Evolutionary conservation across 2,329 filamentous ascomycete genomes (phyloP), one percentile per base, ranked within the genome.

Genomic region (Colletotrichum spinosum): DNA sequence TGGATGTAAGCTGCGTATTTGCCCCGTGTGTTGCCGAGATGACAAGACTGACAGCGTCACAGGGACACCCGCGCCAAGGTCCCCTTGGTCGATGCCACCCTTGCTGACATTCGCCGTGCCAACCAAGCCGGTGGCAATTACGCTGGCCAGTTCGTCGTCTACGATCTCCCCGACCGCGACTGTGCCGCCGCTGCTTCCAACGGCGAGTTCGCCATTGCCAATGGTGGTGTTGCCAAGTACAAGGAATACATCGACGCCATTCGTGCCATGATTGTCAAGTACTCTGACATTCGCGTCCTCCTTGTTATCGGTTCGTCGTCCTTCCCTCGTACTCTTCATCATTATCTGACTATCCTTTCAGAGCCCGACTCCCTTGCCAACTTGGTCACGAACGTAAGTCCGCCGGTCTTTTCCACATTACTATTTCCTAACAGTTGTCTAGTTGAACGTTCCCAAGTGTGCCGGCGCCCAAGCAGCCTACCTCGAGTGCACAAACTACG

Each of bases 361-460:
- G 83, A 88, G 74, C 85, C 86, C 35, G 85, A 88, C 72, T 85
- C 84, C 34, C 77, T 88, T n/a, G 84, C 85, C 65, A 88, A 88
- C 77, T 74, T 88, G 72, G 80, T 88, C 49, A 88, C 85, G 69
- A 88, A 88, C 77, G 25, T 25, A 25, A 25, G 25, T 25, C 2
- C 25, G 25, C 25, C 25, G 25, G 4, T 25, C 25, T 25, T 25
- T 25, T 25, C 25, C 25, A 25, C 25, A 25, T 2, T 2, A 25
- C 25, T 2, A 25, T 25, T 5, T 1, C 4, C 25, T 25, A 5
- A 25, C 25, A 5, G 1, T 5, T 25, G 25, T 25, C 25, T 25
- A 25, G 25, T 58, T 82, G 69, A 78, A 78, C 68, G 79, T 85
- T 6, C 68, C 79, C 62, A 86, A 85, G 74, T 88, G 86, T 71